Percentiles rank a stretch among this genome's conserved stretches.
Conservation (phyloP, 2,329 filamentous ascomycete genomes). For the Cladosporium phlei region DNA sequence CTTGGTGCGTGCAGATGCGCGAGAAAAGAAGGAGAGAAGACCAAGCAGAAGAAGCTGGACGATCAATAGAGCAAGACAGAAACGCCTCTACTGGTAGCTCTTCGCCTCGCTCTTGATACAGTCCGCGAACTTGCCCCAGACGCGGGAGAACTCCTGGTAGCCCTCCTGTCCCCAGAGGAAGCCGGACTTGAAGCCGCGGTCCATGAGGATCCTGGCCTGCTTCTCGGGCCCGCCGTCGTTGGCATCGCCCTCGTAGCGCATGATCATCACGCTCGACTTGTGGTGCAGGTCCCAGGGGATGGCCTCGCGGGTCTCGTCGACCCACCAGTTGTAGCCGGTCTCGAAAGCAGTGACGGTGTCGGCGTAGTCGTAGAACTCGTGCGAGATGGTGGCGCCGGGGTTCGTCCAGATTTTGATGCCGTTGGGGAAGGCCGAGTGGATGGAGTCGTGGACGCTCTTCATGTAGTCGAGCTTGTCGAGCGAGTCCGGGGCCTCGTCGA, state of each 20-base stretch:
- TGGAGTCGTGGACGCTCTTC: slow-evolving; percentile 11
- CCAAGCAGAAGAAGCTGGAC: not conserved
- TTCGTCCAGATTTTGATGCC: slow-evolving; percentile 13
- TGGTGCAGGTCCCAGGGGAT: slow-evolving; percentile 12
- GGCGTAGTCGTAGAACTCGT: slow-evolving; percentile 14
- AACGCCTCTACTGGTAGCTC: not conserved
- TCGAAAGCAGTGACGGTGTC: slow-evolving; percentile 16
- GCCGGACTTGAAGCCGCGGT: slow-evolving; percentile 14
- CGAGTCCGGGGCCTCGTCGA: slow-evolving; percentile 26
- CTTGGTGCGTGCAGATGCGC: not conserved
- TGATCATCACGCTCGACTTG: slow-evolving; percentile 14
- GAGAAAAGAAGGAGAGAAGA: not conserved
- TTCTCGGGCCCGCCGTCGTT: slow-evolving; percentile 6
- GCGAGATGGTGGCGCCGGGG: slow-evolving; percentile 11
- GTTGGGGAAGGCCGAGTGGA: slow-evolving; percentile 6
- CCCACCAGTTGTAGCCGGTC: slow-evolving; percentile 13
- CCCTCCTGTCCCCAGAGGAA: slow-evolving; percentile 13
- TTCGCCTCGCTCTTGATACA: slow-evolving; percentile 5
- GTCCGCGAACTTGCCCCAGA: slow-evolving; percentile 12
- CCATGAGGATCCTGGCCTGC: slow-evolving; percentile 6
- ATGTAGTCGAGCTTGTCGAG: slow-evolving; percentile 13
- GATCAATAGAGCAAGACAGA: not conserved
- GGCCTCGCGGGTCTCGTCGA: slow-evolving; percentile 4
- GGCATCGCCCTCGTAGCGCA: slow-evolving; percentile 12
- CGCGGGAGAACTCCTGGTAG: slow-evolving; percentile 14